These are phyloP conservation scores for Debaryomyces sp. DNA, from an alignment of 1,139 yeast species.

Conservation along the genomic window DNA sequence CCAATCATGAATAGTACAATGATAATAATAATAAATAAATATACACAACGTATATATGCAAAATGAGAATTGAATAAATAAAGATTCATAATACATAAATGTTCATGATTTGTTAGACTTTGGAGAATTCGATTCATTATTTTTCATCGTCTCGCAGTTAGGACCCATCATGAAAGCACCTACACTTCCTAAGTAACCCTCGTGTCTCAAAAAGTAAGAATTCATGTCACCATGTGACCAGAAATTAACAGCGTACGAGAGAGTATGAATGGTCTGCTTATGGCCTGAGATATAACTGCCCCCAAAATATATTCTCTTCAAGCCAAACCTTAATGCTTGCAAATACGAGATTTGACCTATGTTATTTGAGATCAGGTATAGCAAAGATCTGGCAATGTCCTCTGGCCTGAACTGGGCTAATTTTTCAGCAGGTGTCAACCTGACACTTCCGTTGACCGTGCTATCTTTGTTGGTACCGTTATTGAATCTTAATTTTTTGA, in stretches of 20 bases:
- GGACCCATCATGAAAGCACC: constrained; percentile 85
- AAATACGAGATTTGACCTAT: constrained; percentile 96
- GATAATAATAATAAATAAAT: background rate
- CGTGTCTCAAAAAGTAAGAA: constrained; percentile 92
- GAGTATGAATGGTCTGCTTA: constrained; percentile 90
- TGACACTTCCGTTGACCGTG: constrained; percentile 16
- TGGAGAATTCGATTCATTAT: background rate
- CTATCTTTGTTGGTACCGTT: constrained; percentile 19
- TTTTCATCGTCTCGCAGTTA: constrained; percentile 20
- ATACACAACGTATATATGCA: constrained; percentile 6
- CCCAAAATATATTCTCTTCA: constrained; percentile 90
- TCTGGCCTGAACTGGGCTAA: constrained; percentile 59
- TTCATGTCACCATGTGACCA: constrained; percentile 95
- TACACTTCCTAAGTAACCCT: constrained; percentile 94
- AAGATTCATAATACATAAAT: background rate
- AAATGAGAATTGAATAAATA: constrained; percentile 8
- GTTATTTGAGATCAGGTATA: constrained; percentile 89
- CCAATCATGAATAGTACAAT: too few species aligned
- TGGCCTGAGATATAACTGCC: constrained; percentile 96
- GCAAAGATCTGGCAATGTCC: constrained; percentile 83
- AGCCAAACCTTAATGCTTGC: constrained; percentile 84
- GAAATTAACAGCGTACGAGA: constrained; percentile 90
- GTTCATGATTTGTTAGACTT: background rate
- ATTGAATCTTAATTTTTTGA: constrained; percentile 60
- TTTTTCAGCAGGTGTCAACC: constrained; percentile 42